Evolutionary conservation across 1,284 basidiomycete genomes (phyloP), one percentile per base, ranked within the genome.

Genomic region (Vanrija pseudolonga): DNA sequence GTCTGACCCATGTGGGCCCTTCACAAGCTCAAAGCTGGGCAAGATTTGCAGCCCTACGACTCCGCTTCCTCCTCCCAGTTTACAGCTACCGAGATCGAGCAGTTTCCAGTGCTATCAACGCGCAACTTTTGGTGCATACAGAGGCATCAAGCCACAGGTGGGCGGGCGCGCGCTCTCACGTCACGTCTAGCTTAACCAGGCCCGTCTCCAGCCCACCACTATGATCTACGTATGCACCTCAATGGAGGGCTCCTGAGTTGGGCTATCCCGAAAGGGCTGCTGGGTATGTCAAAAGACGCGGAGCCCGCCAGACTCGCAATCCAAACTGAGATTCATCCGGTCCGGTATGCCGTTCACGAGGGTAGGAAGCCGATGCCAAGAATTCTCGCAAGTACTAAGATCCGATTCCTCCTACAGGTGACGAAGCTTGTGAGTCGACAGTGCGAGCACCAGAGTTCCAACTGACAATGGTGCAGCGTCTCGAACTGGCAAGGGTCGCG

Each of bases 121-220:
- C 44, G 66, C 28, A 71, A 71, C 53, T 71, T 68, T 38, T 71
- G 65, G 62, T 69, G 67, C 47, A 66, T 71, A 3, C 69, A 71
- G 47, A 42, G 69, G 40, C 69, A 71, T 53, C 66, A 66, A 48
- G 69, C 69, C 9, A 61, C 61, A 20, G 65, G 68, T 67, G 26
- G 47, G 61, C 54, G 9, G 64, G 65, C 67, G 61, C 54, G 9
- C 64, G 65, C 67, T 2, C 48, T 71, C 1, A 64, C 68, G 1
- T 59, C 60, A 46, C 66, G 68, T 28, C 55, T 26, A 26, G 32
- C 32, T 32, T 12, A 32, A 32, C 14, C 2, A 14, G 32, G 32
- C 32, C 12, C n/a, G n/a, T n/a, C n/a, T 32, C 5, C 22, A 45
- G 44, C 26, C n/a, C 44, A 18, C 14, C 44, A 45, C 17, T 73